Evolutionary conservation across 805 yeast genomes (phyloP).

Genomic region (Candida orba): DNA sequence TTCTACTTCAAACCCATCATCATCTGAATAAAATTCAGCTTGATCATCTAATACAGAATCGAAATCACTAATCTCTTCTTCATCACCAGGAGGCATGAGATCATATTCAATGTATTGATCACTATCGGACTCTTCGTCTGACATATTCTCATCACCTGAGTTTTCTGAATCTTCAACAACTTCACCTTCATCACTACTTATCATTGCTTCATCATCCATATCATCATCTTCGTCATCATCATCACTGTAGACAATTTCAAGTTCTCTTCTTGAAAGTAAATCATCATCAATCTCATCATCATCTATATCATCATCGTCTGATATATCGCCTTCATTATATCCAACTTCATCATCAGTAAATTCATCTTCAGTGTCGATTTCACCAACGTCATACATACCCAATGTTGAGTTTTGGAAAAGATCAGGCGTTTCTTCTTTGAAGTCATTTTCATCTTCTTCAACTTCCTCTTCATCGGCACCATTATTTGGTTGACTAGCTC

Average conservation of each 20-base stretch:
- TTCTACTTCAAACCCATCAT: constrained; percentile 6
- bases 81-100: constrained; percentile 5
- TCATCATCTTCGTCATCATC: constrained; percentile 29
- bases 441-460: constrained; percentile 50
- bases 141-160: constrained; percentile 10
- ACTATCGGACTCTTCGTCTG: constrained; percentile 13
- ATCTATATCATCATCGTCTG: constrained; percentile 27
- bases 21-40: constrained; percentile 9
- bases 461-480: constrained; percentile 50
- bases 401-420: constrained; percentile 81
- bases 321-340: constrained; percentile 34
- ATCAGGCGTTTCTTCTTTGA: constrained; percentile 67
- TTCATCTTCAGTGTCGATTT: constrained; percentile 56
- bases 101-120: constrained; percentile 21
- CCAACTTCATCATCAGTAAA: constrained; percentile 46
- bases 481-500: constrained; percentile 30
- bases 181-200: constrained; percentile 24
- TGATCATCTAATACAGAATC: constrained; percentile 24
- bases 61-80: constrained; percentile 11
- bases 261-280: constrained; percentile 14
- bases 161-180: constrained; percentile 13
- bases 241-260: constrained; percentile 28
- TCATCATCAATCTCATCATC: constrained; percentile 23
- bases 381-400: constrained; percentile 89
- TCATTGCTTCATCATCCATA: constrained; percentile 26